Percentiles rank a stretch among this genome's conserved stretches.
These are phyloP conservation scores for Xylariaceae sp. DNA, from an alignment of 2,329 filamentous ascomycete species.

Conservation along the genomic window DNA sequence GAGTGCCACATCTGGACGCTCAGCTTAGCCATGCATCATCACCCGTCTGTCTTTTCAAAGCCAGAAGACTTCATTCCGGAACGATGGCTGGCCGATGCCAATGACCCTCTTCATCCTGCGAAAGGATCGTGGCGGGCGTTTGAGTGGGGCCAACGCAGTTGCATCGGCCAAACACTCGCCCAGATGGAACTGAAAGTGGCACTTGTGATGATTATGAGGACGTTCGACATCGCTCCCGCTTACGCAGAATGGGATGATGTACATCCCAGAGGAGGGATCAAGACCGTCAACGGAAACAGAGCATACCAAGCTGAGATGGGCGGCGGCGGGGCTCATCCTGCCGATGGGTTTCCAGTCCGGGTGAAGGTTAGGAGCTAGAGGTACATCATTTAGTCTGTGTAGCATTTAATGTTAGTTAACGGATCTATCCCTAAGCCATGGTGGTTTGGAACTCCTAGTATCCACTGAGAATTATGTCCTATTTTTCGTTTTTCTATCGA, in stretches of 20 bases:
- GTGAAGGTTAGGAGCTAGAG: too few species aligned
- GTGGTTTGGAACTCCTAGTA: too few species aligned
- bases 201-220: slow-evolving; percentile 31
- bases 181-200: slow-evolving; percentile 36
- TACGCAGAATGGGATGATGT: slow-evolving; percentile 39
- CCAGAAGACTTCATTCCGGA: slow-evolving; percentile 44
- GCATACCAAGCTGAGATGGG: slow-evolving; percentile 34
- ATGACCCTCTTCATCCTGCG: slow-evolving; percentile 32
- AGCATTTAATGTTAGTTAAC: too few species aligned
- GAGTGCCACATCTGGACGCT: slow-evolving; percentile 29
- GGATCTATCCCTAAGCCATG: too few species aligned
- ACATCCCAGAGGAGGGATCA: slow-evolving; percentile 20
- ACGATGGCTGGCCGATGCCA: slow-evolving; percentile 44
- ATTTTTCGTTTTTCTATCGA: too few species aligned
- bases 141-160: slow-evolving; percentile 38
- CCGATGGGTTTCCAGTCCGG: too few species aligned
- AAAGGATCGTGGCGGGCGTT: slow-evolving; percentile 36
- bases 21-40: slow-evolving; percentile 44
- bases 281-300: slow-evolving; percentile 30
- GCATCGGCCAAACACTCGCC: slow-evolving; percentile 41
- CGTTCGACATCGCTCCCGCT: slow-evolving; percentile 36
- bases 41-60: slow-evolving; percentile 40
- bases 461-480: too few species aligned
- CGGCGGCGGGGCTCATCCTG: slow-evolving; percentile 28
- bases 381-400: too few species aligned